Conservation (phyloP, 345 rosid genomes). For the Balakata baccata region DNA sequence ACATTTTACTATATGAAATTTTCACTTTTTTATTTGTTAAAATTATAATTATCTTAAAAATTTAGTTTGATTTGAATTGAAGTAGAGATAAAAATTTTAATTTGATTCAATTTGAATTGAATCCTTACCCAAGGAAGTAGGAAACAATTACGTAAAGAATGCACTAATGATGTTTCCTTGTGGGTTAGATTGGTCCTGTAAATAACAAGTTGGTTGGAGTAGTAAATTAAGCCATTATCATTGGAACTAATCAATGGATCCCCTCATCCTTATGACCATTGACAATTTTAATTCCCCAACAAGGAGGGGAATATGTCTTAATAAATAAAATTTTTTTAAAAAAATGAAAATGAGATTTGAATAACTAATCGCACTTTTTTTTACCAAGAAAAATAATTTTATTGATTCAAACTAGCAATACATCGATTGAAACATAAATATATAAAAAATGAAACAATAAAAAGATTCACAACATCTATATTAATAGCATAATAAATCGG, state of each 20-base stretch:
- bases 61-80: no score
- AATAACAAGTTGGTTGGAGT: conserved; percentile 18
- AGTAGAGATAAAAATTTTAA: no score
- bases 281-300: conserved; percentile 31
- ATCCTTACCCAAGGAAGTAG: no score
- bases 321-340: not conserved
- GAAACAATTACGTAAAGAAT: not conserved
- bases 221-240: conserved; percentile 37
- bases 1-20: no score
- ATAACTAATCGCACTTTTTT: conserved; percentile 30
- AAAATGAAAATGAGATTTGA: conserved; percentile 13
- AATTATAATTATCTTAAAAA: no score
- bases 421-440: no score
- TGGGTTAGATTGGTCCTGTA: conserved; percentile 7
- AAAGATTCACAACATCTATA: no score
- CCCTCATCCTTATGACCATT: conserved; percentile 35
- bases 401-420: no score
- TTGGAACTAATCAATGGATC: conserved; percentile 42
- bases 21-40: no score
- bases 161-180: conserved; percentile 15
- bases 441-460: no score
- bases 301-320: conserved; percentile 21
- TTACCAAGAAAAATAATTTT: conserved; percentile 6
- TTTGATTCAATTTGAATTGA: no score
- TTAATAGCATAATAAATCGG: no score